A percentile compares a stretch with the other conserved stretches of the same genome.
phyloP scores from a whole-genome alignment of 1,284 basidiomycete species.

The Ustilago hordei region DNA sequence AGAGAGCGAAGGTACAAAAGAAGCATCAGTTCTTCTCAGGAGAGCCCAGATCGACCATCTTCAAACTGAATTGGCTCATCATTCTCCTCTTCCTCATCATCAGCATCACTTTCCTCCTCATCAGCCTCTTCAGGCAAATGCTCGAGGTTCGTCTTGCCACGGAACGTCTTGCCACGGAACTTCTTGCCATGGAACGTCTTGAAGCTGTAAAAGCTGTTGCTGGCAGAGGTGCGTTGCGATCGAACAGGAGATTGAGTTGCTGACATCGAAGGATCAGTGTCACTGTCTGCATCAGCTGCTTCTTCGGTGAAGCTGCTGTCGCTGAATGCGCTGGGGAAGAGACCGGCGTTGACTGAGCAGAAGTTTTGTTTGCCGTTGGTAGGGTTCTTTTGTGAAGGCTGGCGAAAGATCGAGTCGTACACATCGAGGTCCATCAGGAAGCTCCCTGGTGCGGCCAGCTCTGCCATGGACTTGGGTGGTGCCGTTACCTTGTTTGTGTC shows the following conservation, averaged over 20 bases:
- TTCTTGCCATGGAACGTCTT: slow-evolving; percentile 43
- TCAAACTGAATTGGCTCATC: slow-evolving; percentile 51
- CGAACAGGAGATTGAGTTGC: slow-evolving; percentile 21
- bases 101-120: slow-evolving; percentile 31
- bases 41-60: slow-evolving; percentile 14
- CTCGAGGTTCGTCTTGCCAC: slow-evolving; percentile 43
- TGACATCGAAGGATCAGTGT: slow-evolving; percentile 44
- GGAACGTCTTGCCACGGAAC: slow-evolving; percentile 40
- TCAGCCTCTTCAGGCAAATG: slow-evolving; percentile 41
- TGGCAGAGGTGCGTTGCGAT: slow-evolving; percentile 16
- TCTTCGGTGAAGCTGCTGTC: slow-evolving; percentile 30
- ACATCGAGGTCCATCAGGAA: slow-evolving; percentile 55
- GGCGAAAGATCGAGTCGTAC: slow-evolving; percentile 44
- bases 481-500: not conserved
- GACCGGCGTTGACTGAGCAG: slow-evolving; percentile 7
- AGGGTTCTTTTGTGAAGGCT: slow-evolving; percentile 19
- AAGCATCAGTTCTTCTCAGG: slow-evolving; percentile 7
- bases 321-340: slow-evolving; percentile 33
- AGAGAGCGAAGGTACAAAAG: not conserved
- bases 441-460: slow-evolving; percentile 35
- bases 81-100: slow-evolving; percentile 21
- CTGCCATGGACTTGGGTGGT: slow-evolving; percentile 8
- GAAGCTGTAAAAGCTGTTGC: slow-evolving; percentile 39
- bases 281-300: slow-evolving; percentile 42
- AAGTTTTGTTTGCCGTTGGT: not conserved